Evolutionary conservation across 75 land plant species (phyloP).

Genomic region (Pseudotsuga menziesii): DNA sequence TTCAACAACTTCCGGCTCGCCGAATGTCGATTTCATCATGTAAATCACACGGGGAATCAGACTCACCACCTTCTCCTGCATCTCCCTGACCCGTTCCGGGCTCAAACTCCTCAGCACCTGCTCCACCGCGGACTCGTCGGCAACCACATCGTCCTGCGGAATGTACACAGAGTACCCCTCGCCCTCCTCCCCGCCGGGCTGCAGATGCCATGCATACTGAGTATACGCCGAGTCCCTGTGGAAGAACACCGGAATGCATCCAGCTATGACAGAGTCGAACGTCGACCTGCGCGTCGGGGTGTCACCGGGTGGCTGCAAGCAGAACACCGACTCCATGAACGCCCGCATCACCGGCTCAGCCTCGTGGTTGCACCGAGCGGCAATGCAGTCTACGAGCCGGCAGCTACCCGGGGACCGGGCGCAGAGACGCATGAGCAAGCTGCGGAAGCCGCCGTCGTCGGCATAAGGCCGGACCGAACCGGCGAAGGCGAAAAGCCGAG

Average conservation of each 20-base stretch:
- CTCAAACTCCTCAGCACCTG: neutral
- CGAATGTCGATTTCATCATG: too few species aligned
- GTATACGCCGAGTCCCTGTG: slow-evolving; percentile 16
- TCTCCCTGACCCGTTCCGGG: neutral
- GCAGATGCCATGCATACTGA: slow-evolving; percentile 3
- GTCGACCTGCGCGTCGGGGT: slow-evolving; percentile 9
- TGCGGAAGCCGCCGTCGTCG: too few species aligned
- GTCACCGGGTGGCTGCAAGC: slow-evolving; percentile 20
- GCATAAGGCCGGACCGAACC: too few species aligned
- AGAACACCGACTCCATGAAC: neutral
- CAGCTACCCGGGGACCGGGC: neutral
- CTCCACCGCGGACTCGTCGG: neutral
- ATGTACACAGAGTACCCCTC: neutral
- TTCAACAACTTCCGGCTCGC: neutral
- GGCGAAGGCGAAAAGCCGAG: neutral
- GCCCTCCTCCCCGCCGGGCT: neutral
- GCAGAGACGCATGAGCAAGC: neutral
- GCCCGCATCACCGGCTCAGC: slow-evolving; percentile 8
- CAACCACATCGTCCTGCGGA: neutral
- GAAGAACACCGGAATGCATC: neutral
- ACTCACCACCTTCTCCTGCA: neutral
- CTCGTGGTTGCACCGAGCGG: slow-evolving; percentile 21
- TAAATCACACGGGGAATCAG: neutral
- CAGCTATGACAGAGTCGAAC: slow-evolving; percentile 13
- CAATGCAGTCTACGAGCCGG: slow-evolving; percentile 11